Base-by-base conservation (phyloP, 2,329 filamentous ascomycete species). In the Scorias spongiosa region DNA sequence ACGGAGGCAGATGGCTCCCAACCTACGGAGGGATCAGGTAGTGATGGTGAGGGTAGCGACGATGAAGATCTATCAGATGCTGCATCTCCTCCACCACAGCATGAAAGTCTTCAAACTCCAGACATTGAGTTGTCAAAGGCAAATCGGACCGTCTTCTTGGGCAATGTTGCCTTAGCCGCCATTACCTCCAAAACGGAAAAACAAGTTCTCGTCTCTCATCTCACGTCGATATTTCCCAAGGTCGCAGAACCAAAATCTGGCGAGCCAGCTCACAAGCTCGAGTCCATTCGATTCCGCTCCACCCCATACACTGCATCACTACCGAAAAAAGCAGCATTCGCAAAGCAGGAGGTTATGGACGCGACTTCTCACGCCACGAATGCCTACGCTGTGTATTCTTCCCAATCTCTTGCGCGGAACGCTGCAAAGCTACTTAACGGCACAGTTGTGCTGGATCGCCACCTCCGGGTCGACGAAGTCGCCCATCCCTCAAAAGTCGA, bases 311-410 rank as follows among this genome's bases (percentile, higher is more conserved):
- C 14, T 18, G 75, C 82, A 5, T 78, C 78, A 26, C 74, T 95
- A 45, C 91, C 91, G 41, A 95, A 94, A 67, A 84, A 89, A 49
- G 91, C 89, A n/a, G 84, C 91, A 18, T 96, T 79, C 62, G 91
- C 89, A 48, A 93, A 85, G 55, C 87, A 88, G 60, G 80, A 87
- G 18, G 70, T 96, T 46, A 89, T 95, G 81, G 80, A 84, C 48
- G 78, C 85, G 15, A 98, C 93, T 1, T 91, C 89, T 1, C 85
- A 84, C 57, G 93, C 84, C 49, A 87, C 88, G 46, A 95, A 98
- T 60, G 91, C 91, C 40, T 98, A 98, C 59, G 85, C 75, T 28
- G 87, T 98, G 41, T 95, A 91, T 67, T 81, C 78, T 38, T 85
- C 83, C 1, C 64, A 76, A 1, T 68, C 76, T 8, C 85, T 84